A percentile compares a stretch with the other conserved stretches of the same genome.
Evolutionary conservation across 73 alveolate genomes (phyloP).

Genomic region (Tetrahymena malaccensis): DNA sequence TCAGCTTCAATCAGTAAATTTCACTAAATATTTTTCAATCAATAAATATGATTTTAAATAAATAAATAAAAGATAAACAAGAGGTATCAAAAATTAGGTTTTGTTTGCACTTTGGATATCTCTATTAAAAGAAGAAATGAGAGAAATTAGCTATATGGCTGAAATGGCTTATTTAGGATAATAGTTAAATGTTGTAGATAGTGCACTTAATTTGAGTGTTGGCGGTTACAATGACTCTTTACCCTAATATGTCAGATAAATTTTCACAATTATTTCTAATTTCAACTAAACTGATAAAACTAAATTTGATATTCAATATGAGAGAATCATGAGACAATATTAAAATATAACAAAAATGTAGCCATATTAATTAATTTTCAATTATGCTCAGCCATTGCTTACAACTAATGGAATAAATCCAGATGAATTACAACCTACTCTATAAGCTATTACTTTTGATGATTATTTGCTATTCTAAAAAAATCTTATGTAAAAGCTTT

Average conservation of each 20-base stretch:
- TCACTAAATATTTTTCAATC: not conserved
- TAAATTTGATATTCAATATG: not conserved
- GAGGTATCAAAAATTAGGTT: constrained; percentile 38
- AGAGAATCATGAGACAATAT: not conserved
- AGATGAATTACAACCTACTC: not conserved
- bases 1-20: constrained; percentile 49
- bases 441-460: not conserved
- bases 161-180: constrained; percentile 51
- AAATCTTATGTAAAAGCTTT: not conserved
- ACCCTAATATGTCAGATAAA: not conserved
- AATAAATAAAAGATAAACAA: not conserved
- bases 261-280: not conserved
- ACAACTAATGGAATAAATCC: not conserved
- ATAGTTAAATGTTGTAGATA: not conserved
- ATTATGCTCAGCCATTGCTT: not conserved
- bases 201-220: not conserved
- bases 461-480: not conserved
- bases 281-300: not conserved
- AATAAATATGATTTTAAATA: not conserved
- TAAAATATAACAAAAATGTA: not conserved
- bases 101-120: constrained; percentile 44
- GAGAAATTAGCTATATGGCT: constrained; percentile 75
- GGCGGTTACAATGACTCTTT: not conserved
- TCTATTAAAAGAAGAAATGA: constrained; percentile 52
- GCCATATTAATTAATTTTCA: not conserved